Evolutionary conservation across 371 early-diverging fungal genomes (phyloP).

Genomic region (Mortierella sp.): DNA sequence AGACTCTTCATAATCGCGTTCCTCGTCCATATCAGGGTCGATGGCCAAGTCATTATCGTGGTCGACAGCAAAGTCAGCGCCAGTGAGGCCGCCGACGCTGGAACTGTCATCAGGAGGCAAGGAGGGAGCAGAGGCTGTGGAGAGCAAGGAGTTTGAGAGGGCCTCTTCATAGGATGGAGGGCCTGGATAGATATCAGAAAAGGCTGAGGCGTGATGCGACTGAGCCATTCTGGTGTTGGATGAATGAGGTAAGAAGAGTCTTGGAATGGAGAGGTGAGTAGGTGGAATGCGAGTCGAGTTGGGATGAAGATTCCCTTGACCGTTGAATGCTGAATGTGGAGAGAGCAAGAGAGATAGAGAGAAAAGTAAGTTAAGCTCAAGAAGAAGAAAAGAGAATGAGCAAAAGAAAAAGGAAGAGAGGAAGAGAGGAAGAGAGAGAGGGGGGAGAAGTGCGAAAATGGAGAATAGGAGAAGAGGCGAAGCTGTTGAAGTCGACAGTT

Average conservation of each 20-base stretch:
- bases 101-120: not conserved
- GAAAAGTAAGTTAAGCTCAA: too few relatives aligned
- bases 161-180: constrained; percentile 42
- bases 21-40: constrained; percentile 27
- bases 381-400: too few relatives aligned
- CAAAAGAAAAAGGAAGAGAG: not conserved
- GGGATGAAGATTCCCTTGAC: too few relatives aligned
- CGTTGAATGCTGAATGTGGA: too few relatives aligned
- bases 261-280: not conserved
- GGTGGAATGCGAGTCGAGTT: too few relatives aligned
- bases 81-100: too few relatives aligned
- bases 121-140: not conserved
- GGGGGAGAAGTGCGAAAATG: not conserved
- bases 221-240: too few relatives aligned
- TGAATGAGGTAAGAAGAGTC: too few relatives aligned
- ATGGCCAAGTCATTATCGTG: not conserved
- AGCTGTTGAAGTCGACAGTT: too few relatives aligned
- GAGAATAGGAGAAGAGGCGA: too few relatives aligned
- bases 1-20: constrained; percentile 41
- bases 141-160: constrained; percentile 1
- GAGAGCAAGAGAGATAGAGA: too few relatives aligned
- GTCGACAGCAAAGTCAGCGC: not conserved
- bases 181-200: not conserved
- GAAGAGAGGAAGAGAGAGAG: not conserved
- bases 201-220: not conserved